These are phyloP conservation scores for Talaromyces sp. DNA, from an alignment of 2,329 filamentous ascomycete species.

Conservation along the genomic window DNA sequence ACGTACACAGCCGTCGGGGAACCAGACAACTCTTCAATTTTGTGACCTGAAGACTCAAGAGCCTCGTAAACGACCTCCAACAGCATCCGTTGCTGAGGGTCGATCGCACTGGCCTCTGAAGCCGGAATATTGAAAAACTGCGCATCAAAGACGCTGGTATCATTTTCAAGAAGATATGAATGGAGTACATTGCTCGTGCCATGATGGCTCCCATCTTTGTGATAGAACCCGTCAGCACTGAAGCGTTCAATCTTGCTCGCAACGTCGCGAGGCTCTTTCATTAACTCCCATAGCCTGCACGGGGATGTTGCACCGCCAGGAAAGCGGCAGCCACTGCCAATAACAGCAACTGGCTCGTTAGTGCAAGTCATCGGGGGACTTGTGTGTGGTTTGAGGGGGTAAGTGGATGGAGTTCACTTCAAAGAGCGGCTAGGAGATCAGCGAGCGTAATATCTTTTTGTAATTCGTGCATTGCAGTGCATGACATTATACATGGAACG, in stretches of 20 bases:
- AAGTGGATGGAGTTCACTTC: background rate
- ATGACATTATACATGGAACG: background rate
- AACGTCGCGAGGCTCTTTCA: slow-evolving; percentile 17
- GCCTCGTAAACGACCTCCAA: slow-evolving; percentile 35
- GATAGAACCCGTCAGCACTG: slow-evolving; percentile 4
- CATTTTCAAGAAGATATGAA: slow-evolving; percentile 15
- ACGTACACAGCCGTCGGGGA: slow-evolving; percentile 26
- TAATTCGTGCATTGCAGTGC: background rate
- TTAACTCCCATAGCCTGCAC: slow-evolving; percentile 14
- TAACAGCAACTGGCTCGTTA: slow-evolving; percentile 13
- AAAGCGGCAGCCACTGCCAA: slow-evolving; percentile 13
- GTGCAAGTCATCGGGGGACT: background rate
- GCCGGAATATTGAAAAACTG: slow-evolving; percentile 19
- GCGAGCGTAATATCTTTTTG: background rate
- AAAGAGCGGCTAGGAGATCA: background rate
- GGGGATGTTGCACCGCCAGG: slow-evolving; percentile 7
- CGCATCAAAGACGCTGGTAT: slow-evolving; percentile 27
- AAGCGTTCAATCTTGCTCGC: slow-evolving; percentile 1
- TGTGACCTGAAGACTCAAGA: slow-evolving; percentile 19
- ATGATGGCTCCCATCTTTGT: slow-evolving; percentile 5
- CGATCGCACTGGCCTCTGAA: slow-evolving; percentile 7
- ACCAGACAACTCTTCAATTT: slow-evolving; percentile 20
- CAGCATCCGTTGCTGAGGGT: slow-evolving; percentile 27
- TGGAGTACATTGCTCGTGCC: slow-evolving; percentile 14
- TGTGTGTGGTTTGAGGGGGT: background rate